Percentiles rank a stretch among this genome's conserved stretches.
phyloP scores from a whole-genome alignment of 345 rosid genomes.

The Murraya paniculata region DNA sequence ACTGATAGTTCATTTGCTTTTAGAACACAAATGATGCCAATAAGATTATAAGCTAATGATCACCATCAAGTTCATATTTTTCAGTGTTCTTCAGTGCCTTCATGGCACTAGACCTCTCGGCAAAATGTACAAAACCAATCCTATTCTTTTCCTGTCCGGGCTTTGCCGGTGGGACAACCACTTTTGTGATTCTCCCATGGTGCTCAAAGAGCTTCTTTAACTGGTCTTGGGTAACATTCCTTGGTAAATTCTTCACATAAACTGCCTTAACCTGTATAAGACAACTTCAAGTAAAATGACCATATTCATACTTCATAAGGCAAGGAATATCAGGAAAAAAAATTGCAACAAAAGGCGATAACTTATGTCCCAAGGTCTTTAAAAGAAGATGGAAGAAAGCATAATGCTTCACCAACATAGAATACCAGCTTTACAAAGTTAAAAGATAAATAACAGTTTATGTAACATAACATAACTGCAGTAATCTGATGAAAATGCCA shows the following conservation, averaged over 20 bases:
- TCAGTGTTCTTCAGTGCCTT: conserved; percentile 58
- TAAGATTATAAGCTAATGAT: conserved; percentile 4
- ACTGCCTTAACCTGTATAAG: conserved; percentile 59
- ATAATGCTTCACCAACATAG: neutral
- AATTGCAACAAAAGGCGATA: neutral
- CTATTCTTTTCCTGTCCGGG: conserved; percentile 61
- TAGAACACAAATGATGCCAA: neutral
- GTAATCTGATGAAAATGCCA: neutral
- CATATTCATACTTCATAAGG: conserved; percentile 15
- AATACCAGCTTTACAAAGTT: neutral
- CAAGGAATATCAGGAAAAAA: neutral
- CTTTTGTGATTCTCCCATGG: conserved; percentile 61
- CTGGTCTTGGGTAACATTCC: conserved; percentile 51
- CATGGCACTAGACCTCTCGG: conserved; percentile 68
- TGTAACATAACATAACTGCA: neutral
- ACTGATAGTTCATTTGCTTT: neutral
- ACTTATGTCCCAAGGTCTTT: neutral
- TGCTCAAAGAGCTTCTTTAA: conserved; percentile 58
- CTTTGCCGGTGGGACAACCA: conserved; percentile 66
- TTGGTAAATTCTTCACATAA: conserved; percentile 65
- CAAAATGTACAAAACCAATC: conserved; percentile 67
- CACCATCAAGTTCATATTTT: conserved; percentile 68
- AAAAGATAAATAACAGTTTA: neutral
- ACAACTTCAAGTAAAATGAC: conserved; percentile 8
- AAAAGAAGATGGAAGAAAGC: neutral